Evolutionary conservation across 2,329 filamentous ascomycete genomes (phyloP), one percentile per base, ranked within the genome.

Genomic region (Pseudogymnoascus sp.): DNA sequence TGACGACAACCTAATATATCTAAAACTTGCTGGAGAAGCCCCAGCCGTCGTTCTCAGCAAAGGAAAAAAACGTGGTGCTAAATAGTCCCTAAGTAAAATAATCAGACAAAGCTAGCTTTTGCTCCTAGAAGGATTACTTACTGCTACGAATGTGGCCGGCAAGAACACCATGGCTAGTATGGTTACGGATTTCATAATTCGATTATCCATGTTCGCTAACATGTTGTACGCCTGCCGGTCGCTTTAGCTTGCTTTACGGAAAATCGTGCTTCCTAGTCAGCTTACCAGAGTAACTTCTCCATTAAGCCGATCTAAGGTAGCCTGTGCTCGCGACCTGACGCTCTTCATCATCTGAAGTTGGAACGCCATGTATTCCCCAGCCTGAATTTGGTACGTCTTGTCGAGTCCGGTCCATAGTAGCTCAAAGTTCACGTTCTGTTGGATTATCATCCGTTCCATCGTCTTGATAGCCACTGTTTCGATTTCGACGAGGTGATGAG

Each of bases 121-220:
- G 23, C 23, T 25, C 23, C 14, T 60, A 0, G 25, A 2, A 60
- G 23, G 14, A 16, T 2, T 14, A 67, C 69, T 64, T 43, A 69
- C 68, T 11, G 67, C 66, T 2, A 69, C 28, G 34, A 65, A 69
- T 2, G 65, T 70, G 5, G 63, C 67, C 10, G 68, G 68, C 8
- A 70, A 43, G 54, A 69, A 70, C 4, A 69, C 14, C 63, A 67
- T 67, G 3, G 51, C 61, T 10, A 70, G 34, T 31, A 70, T 62
- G 8, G 68, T 41, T 37, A 67, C 64, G 8, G 66, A 65, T 45
- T 63, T 67, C 67, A 68, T 68, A n/a, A 65, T 62, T 36, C 62
- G 60, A 60, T 61, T 65, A 37, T 68, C 67, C 16, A 19, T 39
- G 62, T 62, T 8, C 41, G 57, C 19, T 19, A 57, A 11, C 19